These are phyloP conservation scores for Dichomitus squalens DNA, from an alignment of 1,284 basidiomycete species.

Conservation along the genomic window DNA sequence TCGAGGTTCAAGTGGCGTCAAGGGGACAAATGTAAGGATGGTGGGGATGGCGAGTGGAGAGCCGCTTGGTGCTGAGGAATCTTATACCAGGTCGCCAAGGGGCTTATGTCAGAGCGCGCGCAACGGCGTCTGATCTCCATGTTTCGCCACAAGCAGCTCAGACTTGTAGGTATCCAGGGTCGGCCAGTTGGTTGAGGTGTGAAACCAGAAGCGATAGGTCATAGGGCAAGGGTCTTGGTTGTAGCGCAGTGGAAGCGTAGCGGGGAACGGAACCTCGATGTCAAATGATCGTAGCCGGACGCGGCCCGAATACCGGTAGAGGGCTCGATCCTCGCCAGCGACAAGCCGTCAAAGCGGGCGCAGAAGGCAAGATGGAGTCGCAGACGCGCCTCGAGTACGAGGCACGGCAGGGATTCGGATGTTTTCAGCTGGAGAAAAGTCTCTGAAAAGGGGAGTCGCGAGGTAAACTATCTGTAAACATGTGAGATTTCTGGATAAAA, in stretches of 20 bases:
- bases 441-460: no score
- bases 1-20: neutral
- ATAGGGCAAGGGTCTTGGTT: slow-evolving; percentile 1
- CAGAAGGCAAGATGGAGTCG: neutral
- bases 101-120: slow-evolving; percentile 8
- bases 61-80: neutral
- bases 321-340: slow-evolving; percentile 2
- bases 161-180: neutral
- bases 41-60: neutral
- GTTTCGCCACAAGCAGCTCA: neutral
- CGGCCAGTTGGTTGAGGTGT: neutral
- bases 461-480: no score
- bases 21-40: neutral
- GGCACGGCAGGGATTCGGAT: no score
- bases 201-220: neutral
- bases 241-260: neutral
- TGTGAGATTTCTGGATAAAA: no score
- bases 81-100: neutral
- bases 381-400: neutral
- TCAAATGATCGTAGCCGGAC: neutral
- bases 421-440: no score
- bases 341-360: neutral
- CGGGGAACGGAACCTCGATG: neutral
- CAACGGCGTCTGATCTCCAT: slow-evolving; percentile 1
- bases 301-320: slow-evolving; percentile 1